Conservation (phyloP, 768 basidiomycete genomes). For the Leccinum subgranulosum region DNA sequence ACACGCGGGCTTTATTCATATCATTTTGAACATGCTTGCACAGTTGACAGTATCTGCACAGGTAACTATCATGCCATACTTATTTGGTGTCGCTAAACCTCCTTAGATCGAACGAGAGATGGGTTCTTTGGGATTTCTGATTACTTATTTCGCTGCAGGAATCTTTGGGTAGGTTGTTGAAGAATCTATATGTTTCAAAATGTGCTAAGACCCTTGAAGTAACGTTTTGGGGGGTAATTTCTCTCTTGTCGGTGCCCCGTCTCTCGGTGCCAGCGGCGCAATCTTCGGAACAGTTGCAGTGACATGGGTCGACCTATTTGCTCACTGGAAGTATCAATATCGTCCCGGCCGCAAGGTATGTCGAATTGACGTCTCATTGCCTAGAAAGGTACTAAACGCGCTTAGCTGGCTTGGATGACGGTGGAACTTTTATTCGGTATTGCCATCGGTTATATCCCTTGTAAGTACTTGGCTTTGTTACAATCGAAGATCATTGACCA, state of each 20-base stretch:
- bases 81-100: background rate
- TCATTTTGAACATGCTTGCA: constrained; percentile 85
- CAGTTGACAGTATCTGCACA: constrained; percentile 79
- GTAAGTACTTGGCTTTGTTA: constrained; percentile 39
- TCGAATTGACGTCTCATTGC: background rate
- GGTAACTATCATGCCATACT: constrained; percentile 35
- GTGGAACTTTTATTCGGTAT: constrained; percentile 86
- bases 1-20: constrained; percentile 95
- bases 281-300: constrained; percentile 87
- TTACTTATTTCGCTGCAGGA: constrained; percentile 87
- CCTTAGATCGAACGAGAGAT: constrained; percentile 85
- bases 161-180: constrained; percentile 71
- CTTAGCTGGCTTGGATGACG: constrained; percentile 76
- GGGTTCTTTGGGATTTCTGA: constrained; percentile 81
- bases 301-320: constrained; percentile 84
- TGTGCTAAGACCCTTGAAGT: constrained; percentile 33
- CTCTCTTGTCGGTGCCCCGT: constrained; percentile 81
- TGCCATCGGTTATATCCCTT: constrained; percentile 80
- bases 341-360: constrained; percentile 75
- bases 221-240: constrained; percentile 94
- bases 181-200: background rate
- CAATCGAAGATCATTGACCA: constrained; percentile 11
- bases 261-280: constrained; percentile 89
- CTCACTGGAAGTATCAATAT: constrained; percentile 90
- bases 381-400: background rate